Evolutionary conservation across 129 eudicot species (phyloP).

Genomic region (Flaveria brownii): DNA sequence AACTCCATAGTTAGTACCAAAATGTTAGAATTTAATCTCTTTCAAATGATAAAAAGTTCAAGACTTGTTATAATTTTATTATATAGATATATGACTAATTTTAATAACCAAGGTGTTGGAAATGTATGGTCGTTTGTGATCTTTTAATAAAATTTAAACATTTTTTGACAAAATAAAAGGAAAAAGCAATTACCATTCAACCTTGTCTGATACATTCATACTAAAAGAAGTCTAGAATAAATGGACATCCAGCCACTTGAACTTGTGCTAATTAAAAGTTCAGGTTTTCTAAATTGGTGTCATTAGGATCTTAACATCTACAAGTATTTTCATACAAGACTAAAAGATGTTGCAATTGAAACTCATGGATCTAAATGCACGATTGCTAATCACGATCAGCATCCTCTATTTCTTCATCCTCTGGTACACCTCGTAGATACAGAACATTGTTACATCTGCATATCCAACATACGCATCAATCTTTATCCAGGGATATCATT

Average conservation of each 20-base stretch:
- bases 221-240: not conserved
- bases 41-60: too few species aligned
- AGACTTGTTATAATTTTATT: too few species aligned
- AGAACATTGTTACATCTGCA: slow-evolving; percentile 92
- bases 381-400: slow-evolving; percentile 60
- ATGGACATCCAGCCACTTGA: slow-evolving; percentile 12
- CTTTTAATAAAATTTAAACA: not conserved
- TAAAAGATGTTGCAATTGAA: slow-evolving; percentile 1
- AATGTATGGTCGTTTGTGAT: not conserved
- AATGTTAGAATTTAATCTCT: too few species aligned
- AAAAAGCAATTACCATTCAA: slow-evolving; percentile 11
- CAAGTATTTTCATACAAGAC: slow-evolving; percentile 33
- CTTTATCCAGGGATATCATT: slow-evolving; percentile 11
- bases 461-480: slow-evolving; percentile 3
- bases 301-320: slow-evolving; percentile 26
- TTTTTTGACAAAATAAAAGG: not conserved
- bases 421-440: slow-evolving; percentile 91
- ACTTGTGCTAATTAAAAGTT: slow-evolving; percentile 10
- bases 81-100: too few species aligned
- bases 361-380: slow-evolving; percentile 19
- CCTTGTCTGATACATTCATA: slow-evolving; percentile 23
- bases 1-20: too few species aligned
- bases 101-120: too few species aligned
- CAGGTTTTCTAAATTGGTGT: slow-evolving; percentile 2
- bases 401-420: slow-evolving; percentile 91